phyloP scores from a whole-genome alignment of 805 yeast species.

The Schizosaccharomyces pombe region ASM294v3 CU329670.1:4562001-4562500 shows the following conservation, averaged over 20 bases:
- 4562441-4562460: constrained; percentile 14
- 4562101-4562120: constrained; percentile 67
- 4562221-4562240: constrained; percentile 66
- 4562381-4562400: constrained; percentile 9
- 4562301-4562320: constrained; percentile 45
- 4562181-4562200: constrained; percentile 96
- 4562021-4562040: constrained; percentile 82
- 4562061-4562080: constrained; percentile 63
- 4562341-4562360: constrained; percentile 66
- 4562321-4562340: constrained; percentile 30
- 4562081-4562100: constrained; percentile 87
- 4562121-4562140: constrained; percentile 75
- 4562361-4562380: constrained; percentile 11
- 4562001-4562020: constrained; percentile 91
- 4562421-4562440: constrained; percentile 10
- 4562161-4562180: constrained; percentile 90
- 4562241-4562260: constrained; percentile 64
- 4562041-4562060: constrained; percentile 96
- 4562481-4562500: constrained; percentile 4
- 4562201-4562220: constrained; percentile 67
- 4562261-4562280: constrained; percentile 96
- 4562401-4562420: constrained; percentile 14
- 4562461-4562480: background rate
- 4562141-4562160: constrained; percentile 76
- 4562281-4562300: constrained; percentile 76